phyloP scores from a whole-genome alignment of 805 yeast genomes.

The Yamadazyma endophytica region DNA sequence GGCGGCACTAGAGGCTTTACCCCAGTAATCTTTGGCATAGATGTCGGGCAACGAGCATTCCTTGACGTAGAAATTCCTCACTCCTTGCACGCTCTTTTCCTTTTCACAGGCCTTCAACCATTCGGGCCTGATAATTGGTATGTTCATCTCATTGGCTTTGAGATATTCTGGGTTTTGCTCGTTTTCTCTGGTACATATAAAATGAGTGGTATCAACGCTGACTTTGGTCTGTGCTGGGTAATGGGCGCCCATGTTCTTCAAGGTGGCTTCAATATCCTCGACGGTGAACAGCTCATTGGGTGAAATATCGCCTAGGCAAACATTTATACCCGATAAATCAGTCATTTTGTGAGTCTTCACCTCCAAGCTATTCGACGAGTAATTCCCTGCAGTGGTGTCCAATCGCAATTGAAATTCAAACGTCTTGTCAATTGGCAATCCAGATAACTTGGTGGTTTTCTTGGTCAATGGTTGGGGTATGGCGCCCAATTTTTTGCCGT shows the following conservation, averaged over 20 bases:
- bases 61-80: slow-evolving; percentile 75
- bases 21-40: slow-evolving; percentile 40
- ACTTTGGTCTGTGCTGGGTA: slow-evolving; percentile 65
- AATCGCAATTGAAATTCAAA: slow-evolving; percentile 77
- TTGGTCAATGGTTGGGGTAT: slow-evolving; percentile 80
- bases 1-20: slow-evolving; percentile 6
- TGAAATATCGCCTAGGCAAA: slow-evolving; percentile 80
- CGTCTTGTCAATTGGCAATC: slow-evolving; percentile 80
- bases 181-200: slow-evolving; percentile 61
- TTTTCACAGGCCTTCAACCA: slow-evolving; percentile 93
- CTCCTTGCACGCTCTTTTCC: slow-evolving; percentile 90
- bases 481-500: slow-evolving; percentile 66
- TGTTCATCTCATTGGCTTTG: slow-evolving; percentile 78
- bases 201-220: slow-evolving; percentile 90
- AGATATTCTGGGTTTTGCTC: slow-evolving; percentile 66
- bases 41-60: slow-evolving; percentile 44
- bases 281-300: slow-evolving; percentile 42
- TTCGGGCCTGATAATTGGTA: slow-evolving; percentile 93
- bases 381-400: slow-evolving; percentile 88
- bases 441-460: slow-evolving; percentile 82
- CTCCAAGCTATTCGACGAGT: slow-evolving; percentile 59
- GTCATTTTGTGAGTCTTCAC: slow-evolving; percentile 94
- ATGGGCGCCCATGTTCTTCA: slow-evolving; percentile 73
- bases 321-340: slow-evolving; percentile 86
- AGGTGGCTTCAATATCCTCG: slow-evolving; percentile 57